Evolutionary conservation across 2,329 filamentous ascomycete genomes (phyloP).

Genomic region (Colletotrichum endophyticum): DNA sequence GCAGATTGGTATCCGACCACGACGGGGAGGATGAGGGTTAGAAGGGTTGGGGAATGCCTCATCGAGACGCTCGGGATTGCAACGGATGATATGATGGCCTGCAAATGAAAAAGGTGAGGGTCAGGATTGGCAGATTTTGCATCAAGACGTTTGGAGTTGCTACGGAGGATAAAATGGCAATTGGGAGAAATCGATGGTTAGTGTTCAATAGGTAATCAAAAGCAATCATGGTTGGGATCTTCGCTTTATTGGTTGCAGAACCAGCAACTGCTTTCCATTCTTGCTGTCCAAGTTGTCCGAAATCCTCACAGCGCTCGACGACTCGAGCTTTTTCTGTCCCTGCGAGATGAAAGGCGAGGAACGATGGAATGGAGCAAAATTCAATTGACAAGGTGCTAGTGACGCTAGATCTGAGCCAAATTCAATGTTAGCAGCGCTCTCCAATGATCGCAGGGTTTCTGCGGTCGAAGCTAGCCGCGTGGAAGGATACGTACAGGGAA

Average conservation of each 20-base stretch:
- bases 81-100: background rate
- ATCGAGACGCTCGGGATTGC: background rate
- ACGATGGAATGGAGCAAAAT: background rate
- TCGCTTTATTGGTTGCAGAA: background rate
- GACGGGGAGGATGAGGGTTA: background rate
- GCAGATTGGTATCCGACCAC: background rate
- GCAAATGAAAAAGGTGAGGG: accelerated
- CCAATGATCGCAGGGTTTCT: background rate
- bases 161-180: background rate
- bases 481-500: background rate
- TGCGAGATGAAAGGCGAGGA: background rate
- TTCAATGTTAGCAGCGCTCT: background rate
- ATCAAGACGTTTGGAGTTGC: background rate
- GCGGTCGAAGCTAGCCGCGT: background rate
- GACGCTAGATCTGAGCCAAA: background rate
- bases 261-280: background rate
- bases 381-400: background rate
- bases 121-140: background rate
- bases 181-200: background rate
- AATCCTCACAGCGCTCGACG: background rate
- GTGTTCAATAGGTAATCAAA: background rate
- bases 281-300: background rate
- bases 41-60: background rate
- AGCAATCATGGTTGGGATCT: background rate
- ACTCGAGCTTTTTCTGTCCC: accelerated